Percentiles rank a stretch among this genome's conserved stretches.
Evolutionary conservation across 2,329 filamentous ascomycete species (phyloP).

Genomic region (Esteya vermicola): DNA sequence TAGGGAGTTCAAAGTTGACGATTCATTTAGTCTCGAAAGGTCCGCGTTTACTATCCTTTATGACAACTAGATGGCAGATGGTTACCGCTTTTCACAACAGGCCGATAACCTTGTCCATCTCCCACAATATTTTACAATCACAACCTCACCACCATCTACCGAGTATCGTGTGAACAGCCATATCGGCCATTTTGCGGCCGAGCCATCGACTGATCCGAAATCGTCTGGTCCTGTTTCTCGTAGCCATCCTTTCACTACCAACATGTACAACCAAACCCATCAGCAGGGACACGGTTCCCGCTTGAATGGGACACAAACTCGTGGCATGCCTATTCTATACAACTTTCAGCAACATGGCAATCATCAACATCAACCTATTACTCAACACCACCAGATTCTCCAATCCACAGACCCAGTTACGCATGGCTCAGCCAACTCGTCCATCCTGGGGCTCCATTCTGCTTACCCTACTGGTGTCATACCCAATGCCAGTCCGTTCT

Average conservation of each 20-base stretch:
- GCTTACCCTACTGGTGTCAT: constrained; percentile 49
- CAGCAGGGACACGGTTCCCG: constrained; percentile 63
- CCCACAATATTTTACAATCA: constrained; percentile 31
- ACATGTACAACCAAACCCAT: constrained; percentile 62
- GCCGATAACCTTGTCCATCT: constrained; percentile 42
- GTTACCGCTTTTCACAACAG: constrained; percentile 49
- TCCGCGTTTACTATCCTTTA: no score
- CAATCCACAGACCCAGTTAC: constrained; percentile 41
- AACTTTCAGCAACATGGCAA: constrained; percentile 50
- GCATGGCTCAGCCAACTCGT: constrained; percentile 34
- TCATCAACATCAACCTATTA: constrained; percentile 48
- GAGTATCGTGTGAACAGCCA: constrained; percentile 18
- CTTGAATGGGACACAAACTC: constrained; percentile 55
- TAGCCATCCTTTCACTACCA: constrained; percentile 20
- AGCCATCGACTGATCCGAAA: constrained; percentile 16
- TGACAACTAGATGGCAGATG: constrained; percentile 52
- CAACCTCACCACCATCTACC: constrained; percentile 13
- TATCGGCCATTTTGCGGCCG: constrained; percentile 18
- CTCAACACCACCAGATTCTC: constrained; percentile 47
- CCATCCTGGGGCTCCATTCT: constrained; percentile 44
- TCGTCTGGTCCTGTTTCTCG: constrained; percentile 16
- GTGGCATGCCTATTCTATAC: constrained; percentile 51
- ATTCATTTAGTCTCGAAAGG: no score
- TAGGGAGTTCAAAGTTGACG: no score
- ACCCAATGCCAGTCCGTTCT: constrained; percentile 48